Evolutionary conservation across 306 rosid genomes (phyloP).

Genomic region (Trifolium pratense): DNA sequence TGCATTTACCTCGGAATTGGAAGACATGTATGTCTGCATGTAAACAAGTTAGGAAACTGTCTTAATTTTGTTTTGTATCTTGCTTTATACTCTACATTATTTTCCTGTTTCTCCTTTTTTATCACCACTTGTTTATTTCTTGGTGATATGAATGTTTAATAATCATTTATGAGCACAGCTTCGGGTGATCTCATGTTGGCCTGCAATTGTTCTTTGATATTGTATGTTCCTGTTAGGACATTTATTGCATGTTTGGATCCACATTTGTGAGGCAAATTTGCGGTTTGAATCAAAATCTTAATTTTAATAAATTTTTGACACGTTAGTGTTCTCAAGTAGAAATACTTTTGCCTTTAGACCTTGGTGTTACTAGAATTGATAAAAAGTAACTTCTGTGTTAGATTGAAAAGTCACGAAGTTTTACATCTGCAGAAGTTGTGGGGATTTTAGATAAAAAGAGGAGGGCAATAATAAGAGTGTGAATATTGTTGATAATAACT

Average conservation of each 20-base stretch:
- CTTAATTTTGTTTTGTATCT: neutral
- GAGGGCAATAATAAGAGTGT: no score
- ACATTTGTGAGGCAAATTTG: constrained; percentile 1
- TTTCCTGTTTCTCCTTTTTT: neutral
- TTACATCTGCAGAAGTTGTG: neutral
- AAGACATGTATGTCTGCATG: constrained; percentile 7
- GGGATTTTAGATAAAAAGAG: no score
- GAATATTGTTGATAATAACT: no score
- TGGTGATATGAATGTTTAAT: neutral
- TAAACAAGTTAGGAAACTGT: constrained; percentile 3
- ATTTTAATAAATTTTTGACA: neutral
- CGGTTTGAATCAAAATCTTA: neutral
- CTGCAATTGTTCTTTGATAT: neutral
- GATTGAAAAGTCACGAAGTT: neutral
- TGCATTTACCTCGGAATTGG: constrained; percentile 22
- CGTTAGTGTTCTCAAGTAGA: neutral
- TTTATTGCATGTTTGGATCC: neutral
- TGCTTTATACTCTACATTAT: neutral
- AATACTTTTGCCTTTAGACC: neutral
- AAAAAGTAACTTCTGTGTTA: neutral
- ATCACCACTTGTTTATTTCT: neutral
- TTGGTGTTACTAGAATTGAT: neutral
- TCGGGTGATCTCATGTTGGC: neutral
- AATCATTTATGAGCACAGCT: neutral
- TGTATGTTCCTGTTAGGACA: neutral